Evolutionary conservation across 1,139 yeast genomes (phyloP).

Genomic region (Blastobotrys petasosporus): DNA sequence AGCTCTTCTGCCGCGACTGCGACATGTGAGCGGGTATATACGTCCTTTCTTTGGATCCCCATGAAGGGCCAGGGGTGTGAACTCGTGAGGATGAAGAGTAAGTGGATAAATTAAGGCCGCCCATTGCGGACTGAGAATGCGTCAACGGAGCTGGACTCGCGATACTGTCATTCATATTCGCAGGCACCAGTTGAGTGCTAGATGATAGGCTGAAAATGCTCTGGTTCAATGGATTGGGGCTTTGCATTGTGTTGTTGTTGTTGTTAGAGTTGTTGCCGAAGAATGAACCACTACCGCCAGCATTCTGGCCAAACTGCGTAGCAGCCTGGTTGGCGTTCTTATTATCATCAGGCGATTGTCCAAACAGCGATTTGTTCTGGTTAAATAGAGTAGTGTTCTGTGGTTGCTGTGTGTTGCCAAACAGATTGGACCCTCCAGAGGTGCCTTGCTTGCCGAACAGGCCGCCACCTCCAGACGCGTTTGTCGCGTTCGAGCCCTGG

Average conservation of each 20-base stretch:
- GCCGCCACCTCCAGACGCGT: neutral
- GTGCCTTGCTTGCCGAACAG: neutral
- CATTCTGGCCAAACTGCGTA: neutral
- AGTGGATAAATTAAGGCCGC: constrained; percentile 11
- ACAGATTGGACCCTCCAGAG: neutral
- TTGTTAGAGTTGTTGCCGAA: constrained; percentile 10
- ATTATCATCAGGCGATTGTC: constrained; percentile 14
- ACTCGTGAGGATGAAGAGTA: constrained; percentile 9
- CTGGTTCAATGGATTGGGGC: neutral
- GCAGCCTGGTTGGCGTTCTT: neutral
- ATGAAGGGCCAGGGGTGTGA: constrained; percentile 20
- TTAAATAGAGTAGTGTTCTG: neutral
- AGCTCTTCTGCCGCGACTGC: constrained; percentile 19
- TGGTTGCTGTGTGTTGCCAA: neutral
- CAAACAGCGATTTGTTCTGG: constrained; percentile 2
- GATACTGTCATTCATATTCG: neutral
- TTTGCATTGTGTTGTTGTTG: constrained; percentile 4
- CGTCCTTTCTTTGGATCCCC: constrained; percentile 20
- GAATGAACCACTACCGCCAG: neutral
- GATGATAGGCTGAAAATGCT: neutral
- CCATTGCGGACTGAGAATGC: constrained; percentile 28
- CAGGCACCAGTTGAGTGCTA: neutral
- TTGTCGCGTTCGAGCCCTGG: neutral
- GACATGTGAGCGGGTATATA: constrained; percentile 24
- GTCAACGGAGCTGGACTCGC: constrained; percentile 8